phyloP scores from a whole-genome alignment of 192 early-diverging fungal species.

The Pilobolus umbonatus region DNA sequence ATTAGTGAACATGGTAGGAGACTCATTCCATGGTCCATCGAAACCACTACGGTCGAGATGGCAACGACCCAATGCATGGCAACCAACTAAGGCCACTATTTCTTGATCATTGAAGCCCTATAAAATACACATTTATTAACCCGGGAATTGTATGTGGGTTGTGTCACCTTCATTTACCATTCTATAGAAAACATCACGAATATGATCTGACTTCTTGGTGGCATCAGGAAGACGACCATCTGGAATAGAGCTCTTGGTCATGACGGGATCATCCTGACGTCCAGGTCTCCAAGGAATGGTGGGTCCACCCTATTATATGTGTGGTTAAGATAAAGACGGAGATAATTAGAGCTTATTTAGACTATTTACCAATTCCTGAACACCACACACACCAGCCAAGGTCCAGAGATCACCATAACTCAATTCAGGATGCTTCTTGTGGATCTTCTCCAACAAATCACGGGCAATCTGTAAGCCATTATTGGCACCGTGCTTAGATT shows the following conservation, averaged over 20 bases:
- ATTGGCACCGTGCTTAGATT: conserved; percentile 72
- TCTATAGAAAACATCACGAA: conserved; percentile 76
- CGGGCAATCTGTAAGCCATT: conserved; percentile 71
- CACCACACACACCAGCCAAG: conserved; percentile 65
- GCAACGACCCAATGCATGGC: conserved; percentile 71
- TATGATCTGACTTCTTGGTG: conserved; percentile 57
- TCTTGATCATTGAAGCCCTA: conserved; percentile 68
- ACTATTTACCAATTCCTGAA: conserved; percentile 68
- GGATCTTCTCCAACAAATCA: conserved; percentile 69
- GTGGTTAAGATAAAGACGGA: neutral
- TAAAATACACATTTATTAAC: neutral
- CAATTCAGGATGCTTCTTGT: conserved; percentile 73
- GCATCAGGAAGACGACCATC: conserved; percentile 81
- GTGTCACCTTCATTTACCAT: conserved; percentile 42
- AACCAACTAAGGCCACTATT: conserved; percentile 74
- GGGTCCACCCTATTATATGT: conserved; percentile 55
- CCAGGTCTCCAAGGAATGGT: conserved; percentile 71
- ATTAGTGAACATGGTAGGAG: conserved; percentile 89
- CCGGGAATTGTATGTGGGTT: neutral
- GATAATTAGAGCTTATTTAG: neutral
- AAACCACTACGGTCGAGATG: conserved; percentile 71
- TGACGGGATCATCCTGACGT: conserved; percentile 45
- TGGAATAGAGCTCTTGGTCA: conserved; percentile 44
- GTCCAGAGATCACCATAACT: conserved; percentile 85
- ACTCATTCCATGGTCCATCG: conserved; percentile 85